phyloP scores from a whole-genome alignment of 2,329 filamentous ascomycete species.

The Emericellopsis cladophorae region DNA sequence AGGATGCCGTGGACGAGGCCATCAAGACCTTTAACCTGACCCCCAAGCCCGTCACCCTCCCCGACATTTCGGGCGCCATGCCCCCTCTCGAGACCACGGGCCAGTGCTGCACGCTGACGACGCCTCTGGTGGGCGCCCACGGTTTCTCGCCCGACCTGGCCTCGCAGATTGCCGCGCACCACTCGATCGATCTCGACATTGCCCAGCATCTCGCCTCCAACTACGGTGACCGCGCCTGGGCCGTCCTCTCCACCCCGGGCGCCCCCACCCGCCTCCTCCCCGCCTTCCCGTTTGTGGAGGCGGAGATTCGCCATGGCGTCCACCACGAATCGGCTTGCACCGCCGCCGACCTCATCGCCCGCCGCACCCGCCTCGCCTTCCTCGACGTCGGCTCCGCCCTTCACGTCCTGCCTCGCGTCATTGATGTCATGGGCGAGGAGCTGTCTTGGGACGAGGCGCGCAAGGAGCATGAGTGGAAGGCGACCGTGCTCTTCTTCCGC shows the following conservation, averaged over 20 bases:
- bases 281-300: conserved; percentile 61
- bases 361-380: conserved; percentile 62
- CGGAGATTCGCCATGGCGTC: conserved; percentile 60
- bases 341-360: conserved; percentile 57
- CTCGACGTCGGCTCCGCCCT: conserved; percentile 61
- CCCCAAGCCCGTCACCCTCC: conserved; percentile 36
- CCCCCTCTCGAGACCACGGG: conserved; percentile 44
- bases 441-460: conserved; percentile 49
- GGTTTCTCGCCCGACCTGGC: conserved; percentile 37
- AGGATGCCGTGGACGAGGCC: conserved; percentile 73
- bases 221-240: conserved; percentile 52
- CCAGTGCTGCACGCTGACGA: conserved; percentile 59
- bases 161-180: conserved; percentile 21
- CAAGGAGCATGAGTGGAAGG: conserved; percentile 42
- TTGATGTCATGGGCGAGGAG: conserved; percentile 62
- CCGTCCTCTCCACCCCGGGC: conserved; percentile 40
- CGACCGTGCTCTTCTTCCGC: conserved; percentile 30
- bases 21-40: conserved; percentile 51
- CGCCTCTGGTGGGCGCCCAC: conserved; percentile 65
- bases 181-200: conserved; percentile 23
- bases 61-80: conserved; percentile 52
- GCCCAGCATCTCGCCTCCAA: conserved; percentile 25
- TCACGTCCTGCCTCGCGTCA: conserved; percentile 54
- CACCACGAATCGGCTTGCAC: conserved; percentile 63
- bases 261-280: conserved; percentile 50